Base-by-base conservation (phyloP, 306 rosid genomes). In the Quercus bicolor region DNA sequence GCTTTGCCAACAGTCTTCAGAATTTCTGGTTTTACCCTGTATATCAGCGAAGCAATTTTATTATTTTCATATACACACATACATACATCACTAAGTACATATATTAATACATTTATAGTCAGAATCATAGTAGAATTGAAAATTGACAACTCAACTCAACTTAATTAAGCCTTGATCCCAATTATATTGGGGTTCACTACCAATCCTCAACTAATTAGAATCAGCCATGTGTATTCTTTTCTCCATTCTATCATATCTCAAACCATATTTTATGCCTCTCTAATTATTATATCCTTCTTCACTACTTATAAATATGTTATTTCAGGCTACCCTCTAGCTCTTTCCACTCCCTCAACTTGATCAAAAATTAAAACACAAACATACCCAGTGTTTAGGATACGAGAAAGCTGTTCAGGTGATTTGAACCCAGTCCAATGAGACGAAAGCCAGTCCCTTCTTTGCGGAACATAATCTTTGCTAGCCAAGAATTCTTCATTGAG, bases 401-500 rank as follows among this genome's bases (percentile, higher is more conserved):
- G 95, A 57, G 99, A 95, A 89, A 91, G 56, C 81, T 95, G 99
- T 82, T 93, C 98, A 21, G 99, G 99, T 66, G 99, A 87, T 91
- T 95, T 95, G 84, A 90, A 93, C 48, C 99, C 99, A 59, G 89
- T 55, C 98, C 98, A 95, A 85, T 95, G 92, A 16, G 98, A 94
- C 24, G 98, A 87, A 79, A 95, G 98, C 98, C 99, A 95, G 87
- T 95, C 99, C 77, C 98, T 90, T 85, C 91, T 84, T 81, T 93
- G 89, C 0, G 96, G 98, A 78, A 91, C 81, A 78, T 95, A 92
- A 28, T 95, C 99, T 87, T 95, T 95, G 87, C 99, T 95, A 12
- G 94, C 90, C 82, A 84, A 59, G 83, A 95, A 91, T 79, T 95
- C 99, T 84, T 93, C 97, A 75, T 92, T 91, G 16, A 95, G 92